These are phyloP conservation scores for Candida albicans DNA, from an alignment of 1,139 yeast species.

Conservation along the genomic window DNA sequence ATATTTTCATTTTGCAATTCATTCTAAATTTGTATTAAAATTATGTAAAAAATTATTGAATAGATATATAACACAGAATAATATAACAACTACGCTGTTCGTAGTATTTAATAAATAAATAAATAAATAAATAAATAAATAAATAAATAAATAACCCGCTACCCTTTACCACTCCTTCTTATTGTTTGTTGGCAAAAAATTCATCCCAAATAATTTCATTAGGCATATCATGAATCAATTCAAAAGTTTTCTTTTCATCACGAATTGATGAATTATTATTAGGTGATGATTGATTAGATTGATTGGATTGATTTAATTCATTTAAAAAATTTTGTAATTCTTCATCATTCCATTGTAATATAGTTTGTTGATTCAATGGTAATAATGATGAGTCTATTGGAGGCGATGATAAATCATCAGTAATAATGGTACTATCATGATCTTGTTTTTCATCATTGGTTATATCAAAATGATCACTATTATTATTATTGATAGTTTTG, in stretches of 20 bases:
- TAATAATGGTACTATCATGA: no score
- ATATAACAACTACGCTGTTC: no score
- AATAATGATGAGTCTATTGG: neutral
- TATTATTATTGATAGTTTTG: neutral
- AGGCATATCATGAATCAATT: conserved; percentile 65
- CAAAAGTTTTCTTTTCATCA: conserved; percentile 58
- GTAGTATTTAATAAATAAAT: no score
- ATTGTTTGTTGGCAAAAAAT: conserved; percentile 47
- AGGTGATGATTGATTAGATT: conserved; percentile 6
- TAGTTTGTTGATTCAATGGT: no score
- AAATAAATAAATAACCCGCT: no score
- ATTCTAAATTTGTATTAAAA: no score
- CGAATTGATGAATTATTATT: conserved; percentile 14
- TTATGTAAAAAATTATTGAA: no score
- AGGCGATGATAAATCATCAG: conserved; percentile 1
- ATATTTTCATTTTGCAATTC: no score
- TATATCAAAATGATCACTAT: neutral
- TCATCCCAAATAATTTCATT: conserved; percentile 78
- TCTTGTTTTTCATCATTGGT: neutral
- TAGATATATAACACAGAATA: no score
- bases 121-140: no score
- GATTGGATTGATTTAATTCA: conserved; percentile 28
- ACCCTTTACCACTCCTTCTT: no score
- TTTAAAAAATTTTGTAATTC: conserved; percentile 47
- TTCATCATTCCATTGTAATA: conserved; percentile 12